These are phyloP conservation scores for Zygosaccharomyces sapae DNA, from an alignment of 1,139 yeast species.

Conservation along the genomic window DNA sequence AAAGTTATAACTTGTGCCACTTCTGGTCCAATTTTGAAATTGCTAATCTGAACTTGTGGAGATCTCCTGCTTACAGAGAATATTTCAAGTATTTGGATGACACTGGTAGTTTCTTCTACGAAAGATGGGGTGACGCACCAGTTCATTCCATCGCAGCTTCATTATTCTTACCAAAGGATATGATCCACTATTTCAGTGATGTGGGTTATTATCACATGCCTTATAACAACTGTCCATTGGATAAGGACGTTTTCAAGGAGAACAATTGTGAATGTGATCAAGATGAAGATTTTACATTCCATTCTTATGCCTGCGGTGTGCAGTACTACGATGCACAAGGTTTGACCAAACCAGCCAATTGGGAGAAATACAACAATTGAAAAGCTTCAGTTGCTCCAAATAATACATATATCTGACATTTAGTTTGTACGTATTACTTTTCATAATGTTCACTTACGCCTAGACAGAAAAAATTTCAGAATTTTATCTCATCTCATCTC, in stretches of 20 bases:
- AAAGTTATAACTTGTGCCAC: slow-evolving; percentile 71
- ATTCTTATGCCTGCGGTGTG: slow-evolving; percentile 56
- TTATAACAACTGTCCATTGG: slow-evolving; percentile 66
- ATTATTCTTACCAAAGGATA: slow-evolving; percentile 58
- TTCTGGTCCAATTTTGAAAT: slow-evolving; percentile 88
- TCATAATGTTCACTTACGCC: no score
- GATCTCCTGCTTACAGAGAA: slow-evolving; percentile 61
- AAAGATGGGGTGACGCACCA: slow-evolving; percentile 94
- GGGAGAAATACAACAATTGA: slow-evolving; percentile 39
- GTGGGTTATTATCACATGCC: slow-evolving; percentile 57
- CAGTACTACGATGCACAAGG: slow-evolving; percentile 49
- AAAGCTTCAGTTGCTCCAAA: background rate
- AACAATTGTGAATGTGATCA: slow-evolving; percentile 66
- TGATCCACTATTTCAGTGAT: slow-evolving; percentile 72
- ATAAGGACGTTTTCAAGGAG: slow-evolving; percentile 44
- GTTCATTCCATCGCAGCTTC: slow-evolving; percentile 89
- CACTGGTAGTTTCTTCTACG: slow-evolving; percentile 85
- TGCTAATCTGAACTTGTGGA: slow-evolving; percentile 70
- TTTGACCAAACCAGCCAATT: slow-evolving; percentile 49
- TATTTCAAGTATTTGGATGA: slow-evolving; percentile 70
- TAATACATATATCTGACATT: background rate
- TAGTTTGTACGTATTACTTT: background rate
- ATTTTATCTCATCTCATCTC: background rate
- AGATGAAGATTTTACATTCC: slow-evolving; percentile 64
- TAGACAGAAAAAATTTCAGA: background rate